Base-by-base conservation (phyloP, 129 eudicot species). In the Flaveria linearis region DNA sequence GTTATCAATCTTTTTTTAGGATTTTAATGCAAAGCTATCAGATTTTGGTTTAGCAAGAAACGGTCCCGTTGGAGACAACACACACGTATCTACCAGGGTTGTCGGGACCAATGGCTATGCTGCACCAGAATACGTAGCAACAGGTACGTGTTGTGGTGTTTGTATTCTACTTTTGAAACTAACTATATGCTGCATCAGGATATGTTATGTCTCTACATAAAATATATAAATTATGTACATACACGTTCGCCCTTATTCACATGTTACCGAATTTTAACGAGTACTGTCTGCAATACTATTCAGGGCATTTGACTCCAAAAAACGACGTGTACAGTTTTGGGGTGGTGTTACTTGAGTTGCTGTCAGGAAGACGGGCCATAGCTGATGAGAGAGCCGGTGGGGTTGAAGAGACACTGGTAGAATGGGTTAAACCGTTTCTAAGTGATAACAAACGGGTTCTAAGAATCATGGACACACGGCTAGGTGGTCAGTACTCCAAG, bases 271-370 rank as follows among this genome's bases (percentile, higher is more conserved):
- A 53, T 53, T 22, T 45, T 61, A 28, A 17, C 0, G 53, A 51
- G 16, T 39, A 39, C 30, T 55, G 3, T 42, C 49, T 78, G 53
- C 20, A 57, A 57, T 26, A 42, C 43, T 7, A 23, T 58, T 16
- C 72, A 80, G 96, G 97, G 33, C 97, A 84, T 76, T 80, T 91
- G 84, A 87, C 96, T 36, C 82, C 90, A 71, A 91, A 87, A 85
- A 91, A 84, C 47, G 97, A 91, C 47, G 96, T 91, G 39, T 91
- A 91, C 65, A 87, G 97, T 77, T 91, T 83, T 12, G 97, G 97
- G 73, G 96, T 91, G 60, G 90, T 91, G 1, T 75, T 91, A 62
- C 14, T 91, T 12, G 97, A 91, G 67, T 73, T 91, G 63, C 76
- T 91, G 17, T 88, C 97, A 17, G 97, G 97, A 49, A 85, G 84